Percentiles rank a stretch among this genome's conserved stretches.
These are phyloP conservation scores for Boletus pseudopeckii DNA, from an alignment of 768 basidiomycete genomes.

Conservation along the genomic window DNA sequence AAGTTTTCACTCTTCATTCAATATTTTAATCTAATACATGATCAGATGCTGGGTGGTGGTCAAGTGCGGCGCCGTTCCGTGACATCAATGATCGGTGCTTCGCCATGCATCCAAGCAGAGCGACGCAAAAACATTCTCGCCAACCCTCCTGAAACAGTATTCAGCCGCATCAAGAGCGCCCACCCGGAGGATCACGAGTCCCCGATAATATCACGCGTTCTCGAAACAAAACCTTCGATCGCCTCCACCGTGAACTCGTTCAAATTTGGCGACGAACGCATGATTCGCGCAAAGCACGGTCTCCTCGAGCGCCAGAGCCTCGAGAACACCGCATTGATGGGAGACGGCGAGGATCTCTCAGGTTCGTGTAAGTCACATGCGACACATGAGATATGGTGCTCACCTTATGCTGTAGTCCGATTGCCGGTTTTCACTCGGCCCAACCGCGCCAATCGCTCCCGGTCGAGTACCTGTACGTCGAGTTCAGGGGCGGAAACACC, in stretches of 20 bases:
- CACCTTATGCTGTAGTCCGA: conserved; percentile 33
- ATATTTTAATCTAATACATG: neutral
- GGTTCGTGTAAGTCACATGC: conserved; percentile 44
- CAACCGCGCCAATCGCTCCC: conserved; percentile 45
- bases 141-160: conserved; percentile 28
- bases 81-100: conserved; percentile 62
- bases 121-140: conserved; percentile 52
- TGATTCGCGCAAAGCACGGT: conserved; percentile 62
- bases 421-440: conserved; percentile 65
- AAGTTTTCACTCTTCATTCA: conserved; percentile 23
- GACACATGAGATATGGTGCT: neutral
- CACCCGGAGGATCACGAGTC: conserved; percentile 28
- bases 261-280: conserved; percentile 64
- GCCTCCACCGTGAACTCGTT: conserved; percentile 55
- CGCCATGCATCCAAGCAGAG: conserved; percentile 64
- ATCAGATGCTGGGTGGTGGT: conserved; percentile 76
- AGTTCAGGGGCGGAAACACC: conserved; percentile 71
- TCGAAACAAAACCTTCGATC: conserved; percentile 60
- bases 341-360: conserved; percentile 59
- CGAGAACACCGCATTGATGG: conserved; percentile 62
- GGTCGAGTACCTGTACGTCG: conserved; percentile 66
- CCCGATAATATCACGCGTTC: conserved; percentile 43
- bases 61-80: conserved; percentile 68
- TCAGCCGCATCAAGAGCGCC: conserved; percentile 35
- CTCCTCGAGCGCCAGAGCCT: conserved; percentile 62